A percentile compares a stretch with the other conserved stretches of the same genome.
phyloP scores from a whole-genome alignment of 179 eudicot genomes.

The Spinacia oleracea region DNA sequence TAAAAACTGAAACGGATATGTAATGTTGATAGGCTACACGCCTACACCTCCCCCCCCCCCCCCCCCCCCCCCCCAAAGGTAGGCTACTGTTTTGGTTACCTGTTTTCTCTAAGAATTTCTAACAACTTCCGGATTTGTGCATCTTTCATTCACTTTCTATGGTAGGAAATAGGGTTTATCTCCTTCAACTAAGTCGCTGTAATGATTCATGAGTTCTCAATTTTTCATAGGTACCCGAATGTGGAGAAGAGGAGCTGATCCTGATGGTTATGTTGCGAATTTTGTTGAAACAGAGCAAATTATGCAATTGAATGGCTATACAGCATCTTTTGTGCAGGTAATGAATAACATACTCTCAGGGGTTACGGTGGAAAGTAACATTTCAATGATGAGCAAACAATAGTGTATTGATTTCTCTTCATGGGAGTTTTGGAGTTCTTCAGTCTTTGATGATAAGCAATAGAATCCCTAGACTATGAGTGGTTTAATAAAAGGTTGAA shows the following conservation, averaged over 20 bases:
- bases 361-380: neutral
- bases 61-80: too few species aligned
- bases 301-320: conserved; percentile 71
- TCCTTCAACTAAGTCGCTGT: conserved; percentile 3
- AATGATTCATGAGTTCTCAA: conserved; percentile 1
- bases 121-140: neutral
- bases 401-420: neutral
- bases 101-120: neutral
- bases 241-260: conserved; percentile 99
- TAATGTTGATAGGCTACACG: neutral
- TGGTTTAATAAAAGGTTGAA: neutral
- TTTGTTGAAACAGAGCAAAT: conserved; percentile 96
- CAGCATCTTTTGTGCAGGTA: conserved; percentile 94
- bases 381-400: neutral
- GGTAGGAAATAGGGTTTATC: neutral
- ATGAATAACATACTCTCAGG: neutral
- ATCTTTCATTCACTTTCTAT: neutral
- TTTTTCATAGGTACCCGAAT: conserved; percentile 74
- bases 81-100: neutral
- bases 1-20: neutral
- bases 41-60: too few species aligned
- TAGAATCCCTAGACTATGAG: neutral
- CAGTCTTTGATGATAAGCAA: neutral
- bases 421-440: neutral
- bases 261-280: conserved; percentile 95